These are phyloP conservation scores for Bocquillonia castaneifolia DNA, from an alignment of 441 rosid genomes.

Conservation along the genomic window DNA sequence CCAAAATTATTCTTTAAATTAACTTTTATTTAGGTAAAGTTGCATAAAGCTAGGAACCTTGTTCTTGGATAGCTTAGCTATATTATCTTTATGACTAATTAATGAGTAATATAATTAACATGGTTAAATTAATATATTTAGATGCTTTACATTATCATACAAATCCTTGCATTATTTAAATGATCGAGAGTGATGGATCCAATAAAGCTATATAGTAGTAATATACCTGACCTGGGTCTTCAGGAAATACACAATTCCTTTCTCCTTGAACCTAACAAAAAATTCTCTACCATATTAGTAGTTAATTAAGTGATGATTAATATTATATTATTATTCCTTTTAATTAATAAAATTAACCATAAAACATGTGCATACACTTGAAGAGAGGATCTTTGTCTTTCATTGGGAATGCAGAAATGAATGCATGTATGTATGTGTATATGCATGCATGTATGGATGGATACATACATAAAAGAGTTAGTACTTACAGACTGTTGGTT, in stretches of 20 bases:
- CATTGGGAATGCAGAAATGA: slow-evolving; percentile 17
- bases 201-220: slow-evolving; percentile 27
- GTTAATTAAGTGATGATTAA: not conserved
- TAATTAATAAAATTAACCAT: not conserved
- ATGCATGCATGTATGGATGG: not conserved
- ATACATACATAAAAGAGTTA: not conserved
- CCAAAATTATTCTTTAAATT: slow-evolving; percentile 25
- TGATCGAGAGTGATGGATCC: slow-evolving; percentile 21
- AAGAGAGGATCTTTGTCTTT: not conserved
- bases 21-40: slow-evolving; percentile 27
- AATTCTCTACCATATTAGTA: not conserved
- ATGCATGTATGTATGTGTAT: no score
- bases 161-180: slow-evolving; percentile 8
- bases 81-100: not conserved
- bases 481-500: slow-evolving; percentile 58
- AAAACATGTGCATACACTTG: slow-evolving; percentile 2
- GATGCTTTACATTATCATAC: not conserved
- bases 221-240: slow-evolving; percentile 76
- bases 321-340: not conserved
- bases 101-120: no score
- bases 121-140: not conserved
- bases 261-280: slow-evolving; percentile 62
- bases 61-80: slow-evolving; percentile 21
- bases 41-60: slow-evolving; percentile 40
- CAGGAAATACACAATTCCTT: slow-evolving; percentile 68